Evolutionary conservation across 495 filamentous ascomycete species (phyloP).

Genomic region (Hapsidospora chrysogenum): DNA sequence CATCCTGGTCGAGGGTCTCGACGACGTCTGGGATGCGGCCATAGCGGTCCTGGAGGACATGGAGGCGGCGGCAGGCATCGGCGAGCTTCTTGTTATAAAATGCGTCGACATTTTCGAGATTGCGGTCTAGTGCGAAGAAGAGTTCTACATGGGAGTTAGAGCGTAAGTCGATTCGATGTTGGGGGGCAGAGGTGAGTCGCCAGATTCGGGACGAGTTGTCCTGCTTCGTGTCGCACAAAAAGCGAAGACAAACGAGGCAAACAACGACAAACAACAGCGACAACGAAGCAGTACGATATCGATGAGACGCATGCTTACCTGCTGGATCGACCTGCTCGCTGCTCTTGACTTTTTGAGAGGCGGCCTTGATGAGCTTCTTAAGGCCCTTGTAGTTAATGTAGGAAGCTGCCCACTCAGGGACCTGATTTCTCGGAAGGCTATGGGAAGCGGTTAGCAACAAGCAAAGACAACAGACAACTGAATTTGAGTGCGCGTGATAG

Average conservation of each 20-base stretch:
- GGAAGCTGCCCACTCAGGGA: slow-evolving; percentile 82
- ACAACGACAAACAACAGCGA: no score
- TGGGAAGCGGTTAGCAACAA: no score
- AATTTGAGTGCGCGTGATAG: no score
- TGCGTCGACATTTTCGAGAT: slow-evolving; percentile 83
- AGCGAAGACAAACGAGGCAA: no score
- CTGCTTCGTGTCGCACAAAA: no score
- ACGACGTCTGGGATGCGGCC: slow-evolving; percentile 36
- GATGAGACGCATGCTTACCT: slow-evolving; percentile 13
- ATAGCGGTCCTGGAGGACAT: slow-evolving; percentile 72
- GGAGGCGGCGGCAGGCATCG: slow-evolving; percentile 66
- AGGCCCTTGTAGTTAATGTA: slow-evolving; percentile 96
- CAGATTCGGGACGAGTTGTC: no score
- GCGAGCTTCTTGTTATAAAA: slow-evolving; percentile 93
- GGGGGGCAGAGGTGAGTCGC: no score
- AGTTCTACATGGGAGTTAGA: slow-evolving; percentile 75
- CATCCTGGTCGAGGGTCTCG: slow-evolving; percentile 44
- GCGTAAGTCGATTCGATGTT: no score
- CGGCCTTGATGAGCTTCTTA: slow-evolving; percentile 85
- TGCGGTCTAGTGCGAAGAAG: slow-evolving; percentile 86
- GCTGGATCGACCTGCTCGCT: slow-evolving; percentile 69
- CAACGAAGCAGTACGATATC: slow-evolving; percentile 1
- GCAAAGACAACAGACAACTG: no score
- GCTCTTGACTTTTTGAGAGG: slow-evolving; percentile 40
- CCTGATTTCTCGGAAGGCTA: slow-evolving; percentile 79